Base-by-base conservation (phyloP, 352 stramenopile species). In the Phytophthora idaei region DNA sequence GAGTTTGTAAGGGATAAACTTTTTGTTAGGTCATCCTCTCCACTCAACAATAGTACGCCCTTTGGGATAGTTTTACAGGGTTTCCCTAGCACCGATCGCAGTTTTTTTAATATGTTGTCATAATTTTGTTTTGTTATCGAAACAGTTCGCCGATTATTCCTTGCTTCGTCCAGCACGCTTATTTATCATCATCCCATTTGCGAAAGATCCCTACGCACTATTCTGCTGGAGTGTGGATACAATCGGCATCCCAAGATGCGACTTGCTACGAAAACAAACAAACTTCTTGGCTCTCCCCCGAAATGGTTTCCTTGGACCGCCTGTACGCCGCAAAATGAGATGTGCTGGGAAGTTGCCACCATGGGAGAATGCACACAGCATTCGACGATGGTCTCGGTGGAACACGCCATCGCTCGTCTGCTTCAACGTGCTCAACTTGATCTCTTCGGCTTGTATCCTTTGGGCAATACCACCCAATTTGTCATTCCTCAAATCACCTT, bases 261-360 rank as follows among this genome's bases (percentile, higher is more conserved):
- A 8, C 25, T 29, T 25, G n/a, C 8, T 60, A 37, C 47, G 11
- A 29, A 17, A 29, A 21, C 1, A 21, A 21, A 21, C 1, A 21
- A 21, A 21, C 21, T 21, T 21, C 21, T 21, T 21, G 21, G 21
- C 21, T 21, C 5, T 17, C 27, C 61, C 37, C 45, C 53, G 54
- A 64, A 64, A 69, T 64, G 54, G 21, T n/a, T 52, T 59, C 58
- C 54, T 63, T 48, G 54, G 46, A 64, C 58, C 5, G 29, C 12
- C 28, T 58, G 21, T 21, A 21, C 21, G 21, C 21, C 21, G 21
- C 21, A 21, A 21, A 21, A 21, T 21, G 21, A 21, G 21, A 21
- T 21, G 21, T 21, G 21, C 21, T 21, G 14, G 2, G 50, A 32
- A 59, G 54, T 58, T 17, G 28, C 14, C 34, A 29, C 37, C 47